These are phyloP conservation scores for Zymoseptoria passerinii DNA, from an alignment of 2,329 filamentous ascomycete genomes.

Conservation along the genomic window DNA sequence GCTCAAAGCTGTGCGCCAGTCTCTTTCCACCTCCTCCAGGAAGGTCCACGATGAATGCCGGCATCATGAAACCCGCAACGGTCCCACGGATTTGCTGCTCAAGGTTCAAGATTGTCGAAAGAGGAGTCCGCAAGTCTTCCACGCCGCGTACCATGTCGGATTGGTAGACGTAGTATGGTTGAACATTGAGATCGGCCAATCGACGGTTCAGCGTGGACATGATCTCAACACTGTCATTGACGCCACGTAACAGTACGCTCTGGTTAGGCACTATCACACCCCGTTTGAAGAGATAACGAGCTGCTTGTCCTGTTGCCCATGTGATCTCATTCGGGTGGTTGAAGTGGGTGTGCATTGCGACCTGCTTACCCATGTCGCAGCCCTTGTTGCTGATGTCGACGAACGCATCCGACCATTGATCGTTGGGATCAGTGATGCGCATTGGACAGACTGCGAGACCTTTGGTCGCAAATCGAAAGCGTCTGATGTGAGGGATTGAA, in stretches of 20 bases:
- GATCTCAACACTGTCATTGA: conserved; percentile 49
- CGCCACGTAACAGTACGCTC: conserved; percentile 49
- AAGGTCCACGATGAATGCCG: conserved; percentile 55
- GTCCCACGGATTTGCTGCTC: conserved; percentile 52
- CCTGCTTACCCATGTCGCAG: conserved; percentile 47
- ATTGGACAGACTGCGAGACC: conserved; percentile 52
- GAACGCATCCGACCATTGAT: conserved; percentile 48
- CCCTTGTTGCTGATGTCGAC: conserved; percentile 45
- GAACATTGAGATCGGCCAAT: conserved; percentile 49
- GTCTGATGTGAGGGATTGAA: conserved; percentile 48
- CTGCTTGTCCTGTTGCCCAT: conserved; percentile 49
- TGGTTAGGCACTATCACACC: conserved; percentile 54
- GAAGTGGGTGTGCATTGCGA: conserved; percentile 58
- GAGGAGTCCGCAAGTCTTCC: conserved; percentile 55
- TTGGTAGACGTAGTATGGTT: conserved; percentile 59
- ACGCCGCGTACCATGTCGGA: conserved; percentile 54
- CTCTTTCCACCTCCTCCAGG: conserved; percentile 57
- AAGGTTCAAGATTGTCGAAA: conserved; percentile 50
- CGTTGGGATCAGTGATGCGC: conserved; percentile 45
- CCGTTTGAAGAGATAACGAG: conserved; percentile 42
- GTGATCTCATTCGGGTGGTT: conserved; percentile 56
- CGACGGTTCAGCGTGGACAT: conserved; percentile 48
- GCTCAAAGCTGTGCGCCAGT: conserved; percentile 45
- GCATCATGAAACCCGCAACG: conserved; percentile 55
- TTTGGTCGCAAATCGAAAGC: conserved; percentile 55